Conservation (phyloP, 1,284 basidiomycete species). For the Ganoderma lucidum region DNA sequence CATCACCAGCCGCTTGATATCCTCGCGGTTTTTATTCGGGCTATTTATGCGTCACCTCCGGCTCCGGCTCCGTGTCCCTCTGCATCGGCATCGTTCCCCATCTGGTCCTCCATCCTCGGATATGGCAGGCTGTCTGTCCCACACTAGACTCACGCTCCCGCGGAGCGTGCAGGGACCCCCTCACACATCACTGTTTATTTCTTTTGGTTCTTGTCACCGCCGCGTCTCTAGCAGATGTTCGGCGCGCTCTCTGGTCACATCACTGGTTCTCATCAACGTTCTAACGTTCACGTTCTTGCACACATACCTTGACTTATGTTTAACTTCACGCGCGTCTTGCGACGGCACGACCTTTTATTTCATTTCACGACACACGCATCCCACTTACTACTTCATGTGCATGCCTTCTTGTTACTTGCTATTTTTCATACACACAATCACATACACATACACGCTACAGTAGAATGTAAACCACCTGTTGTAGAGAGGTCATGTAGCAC, state of each 20-base stretch:
- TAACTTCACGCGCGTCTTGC: conserved; percentile 11
- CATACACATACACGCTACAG: background rate
- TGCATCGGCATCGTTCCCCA: conserved; percentile 3
- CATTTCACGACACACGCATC: conserved; percentile 10
- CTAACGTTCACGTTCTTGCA: background rate
- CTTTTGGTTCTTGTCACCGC: conserved; percentile 1
- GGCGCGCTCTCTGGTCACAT: background rate
- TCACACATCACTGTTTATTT: conserved; percentile 9
- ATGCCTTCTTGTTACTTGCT: background rate
- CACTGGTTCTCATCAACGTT: background rate
- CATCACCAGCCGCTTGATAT: conserved; percentile 3
- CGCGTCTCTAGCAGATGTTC: conserved; percentile 28
- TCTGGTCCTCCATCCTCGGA: conserved; percentile 27
- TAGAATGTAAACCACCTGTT: conserved; percentile 27
- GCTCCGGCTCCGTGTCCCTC: conserved; percentile 5
- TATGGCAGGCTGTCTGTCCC: conserved; percentile 22
- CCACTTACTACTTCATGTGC: background rate
- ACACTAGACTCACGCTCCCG: conserved; percentile 23
- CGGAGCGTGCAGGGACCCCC: conserved; percentile 19
- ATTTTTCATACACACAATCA: background rate
- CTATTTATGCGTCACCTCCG: conserved; percentile 25
- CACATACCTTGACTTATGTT: background rate
- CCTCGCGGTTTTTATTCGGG: conserved; percentile 24
- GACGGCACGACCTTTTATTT: background rate
- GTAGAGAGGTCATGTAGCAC: conserved; percentile 29